Conservation (phyloP, 331 rosid species). For the Rosa hybrid region DNA sequence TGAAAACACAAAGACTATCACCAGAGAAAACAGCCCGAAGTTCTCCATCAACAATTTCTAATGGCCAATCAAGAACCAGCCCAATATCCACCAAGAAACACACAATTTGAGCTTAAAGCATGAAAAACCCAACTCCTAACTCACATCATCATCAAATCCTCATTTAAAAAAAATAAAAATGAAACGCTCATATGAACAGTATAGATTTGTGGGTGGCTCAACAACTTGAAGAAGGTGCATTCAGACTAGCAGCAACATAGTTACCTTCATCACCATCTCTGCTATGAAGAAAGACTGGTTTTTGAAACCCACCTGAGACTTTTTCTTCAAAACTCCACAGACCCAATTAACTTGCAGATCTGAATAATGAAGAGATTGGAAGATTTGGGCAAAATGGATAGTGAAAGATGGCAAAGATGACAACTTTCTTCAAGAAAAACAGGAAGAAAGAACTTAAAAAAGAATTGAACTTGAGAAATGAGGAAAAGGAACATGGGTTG, state of each 20-base stretch:
- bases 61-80: conserved; percentile 8
- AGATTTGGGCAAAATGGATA: neutral
- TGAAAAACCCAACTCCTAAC: conserved; percentile 27
- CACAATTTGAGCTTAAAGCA: conserved; percentile 24
- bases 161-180: neutral
- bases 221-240: conserved; percentile 1
- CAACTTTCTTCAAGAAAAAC: conserved; percentile 12
- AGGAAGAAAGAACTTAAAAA: neutral
- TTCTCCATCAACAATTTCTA: conserved; percentile 46
- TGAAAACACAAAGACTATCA: conserved; percentile 36
- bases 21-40: conserved; percentile 34
- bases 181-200: conserved; percentile 11
- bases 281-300: conserved; percentile 16
- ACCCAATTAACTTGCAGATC: conserved; percentile 55
- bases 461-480: conserved; percentile 40
- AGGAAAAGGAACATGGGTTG: conserved; percentile 50
- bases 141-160: conserved; percentile 31
- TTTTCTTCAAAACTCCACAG: conserved; percentile 32
- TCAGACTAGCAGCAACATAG: conserved; percentile 28
- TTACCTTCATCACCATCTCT: conserved; percentile 25
- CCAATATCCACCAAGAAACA: conserved; percentile 6
- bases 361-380: conserved; percentile 30
- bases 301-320: conserved; percentile 39
- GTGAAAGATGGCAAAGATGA: conserved; percentile 30
- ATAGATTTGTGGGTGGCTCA: neutral